These are phyloP conservation scores for Fraxinus ornus DNA, from an alignment of 305 asterid genomes.

Conservation along the genomic window DNA sequence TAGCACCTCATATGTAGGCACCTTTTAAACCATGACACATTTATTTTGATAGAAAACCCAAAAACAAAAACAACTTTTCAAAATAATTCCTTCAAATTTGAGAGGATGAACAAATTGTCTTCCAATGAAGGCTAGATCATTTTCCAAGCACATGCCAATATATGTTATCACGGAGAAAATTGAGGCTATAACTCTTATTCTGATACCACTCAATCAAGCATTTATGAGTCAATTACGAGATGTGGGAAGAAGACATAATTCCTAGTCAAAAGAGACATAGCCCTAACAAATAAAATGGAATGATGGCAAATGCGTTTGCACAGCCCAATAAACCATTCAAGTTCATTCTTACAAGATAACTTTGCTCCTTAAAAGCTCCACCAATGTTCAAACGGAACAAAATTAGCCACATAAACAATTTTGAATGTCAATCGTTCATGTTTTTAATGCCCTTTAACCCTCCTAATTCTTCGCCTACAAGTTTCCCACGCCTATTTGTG, in stretches of 20 bases:
- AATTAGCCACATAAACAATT: background rate
- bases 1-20: background rate
- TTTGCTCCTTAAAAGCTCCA: background rate
- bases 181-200: background rate
- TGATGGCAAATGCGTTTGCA: background rate
- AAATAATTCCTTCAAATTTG: background rate
- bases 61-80: background rate
- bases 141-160: background rate
- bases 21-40: background rate
- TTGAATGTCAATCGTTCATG: background rate
- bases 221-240: background rate
- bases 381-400: background rate
- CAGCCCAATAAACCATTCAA: background rate
- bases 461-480: background rate
- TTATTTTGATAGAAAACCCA: background rate
- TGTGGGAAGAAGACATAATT: background rate
- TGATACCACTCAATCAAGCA: background rate
- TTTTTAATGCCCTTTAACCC: background rate
- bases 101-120: background rate
- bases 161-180: background rate
- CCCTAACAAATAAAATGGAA: background rate
- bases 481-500: background rate
- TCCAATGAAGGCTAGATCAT: background rate
- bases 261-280: background rate
- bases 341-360: background rate